Conservation (phyloP, 805 yeast genomes). For the Saturnispora sekii region DNA sequence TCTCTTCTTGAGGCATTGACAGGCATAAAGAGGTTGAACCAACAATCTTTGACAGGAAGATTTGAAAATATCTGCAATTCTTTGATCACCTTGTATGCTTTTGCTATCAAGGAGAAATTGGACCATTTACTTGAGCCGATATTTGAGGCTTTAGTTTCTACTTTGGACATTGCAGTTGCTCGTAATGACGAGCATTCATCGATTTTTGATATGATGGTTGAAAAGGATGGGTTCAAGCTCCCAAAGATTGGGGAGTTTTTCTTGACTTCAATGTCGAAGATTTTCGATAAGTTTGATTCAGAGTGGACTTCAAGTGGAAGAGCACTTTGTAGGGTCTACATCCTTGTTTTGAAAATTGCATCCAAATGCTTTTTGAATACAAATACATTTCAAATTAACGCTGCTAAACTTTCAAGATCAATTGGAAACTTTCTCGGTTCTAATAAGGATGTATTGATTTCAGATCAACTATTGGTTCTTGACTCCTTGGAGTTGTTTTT, state of each 20-base stretch:
- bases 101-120: slow-evolving; percentile 16
- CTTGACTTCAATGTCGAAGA: slow-evolving; percentile 34
- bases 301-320: slow-evolving; percentile 58
- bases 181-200: slow-evolving; percentile 55
- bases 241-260: slow-evolving; percentile 46
- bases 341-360: slow-evolving; percentile 39
- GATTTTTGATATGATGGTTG: slow-evolving; percentile 42
- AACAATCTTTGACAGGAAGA: slow-evolving; percentile 43
- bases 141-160: slow-evolving; percentile 50
- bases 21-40: slow-evolving; percentile 44
- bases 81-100: slow-evolving; percentile 26
- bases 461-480: slow-evolving; percentile 55
- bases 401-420: slow-evolving; percentile 26
- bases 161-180: slow-evolving; percentile 54
- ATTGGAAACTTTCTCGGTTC: slow-evolving; percentile 37
- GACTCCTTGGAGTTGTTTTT: slow-evolving; percentile 51
- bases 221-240: slow-evolving; percentile 25
- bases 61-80: slow-evolving; percentile 47
- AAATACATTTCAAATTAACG: slow-evolving; percentile 12
- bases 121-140: slow-evolving; percentile 23
- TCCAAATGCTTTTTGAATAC: slow-evolving; percentile 12
- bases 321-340: slow-evolving; percentile 51
- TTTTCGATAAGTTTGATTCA: slow-evolving; percentile 38
- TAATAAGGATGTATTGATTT: slow-evolving; percentile 36
- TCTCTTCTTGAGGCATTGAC: slow-evolving; percentile 39